These are phyloP conservation scores for Talaromyces marneffei DNA, from an alignment of 2,329 filamentous ascomycete genomes.

Conservation along the genomic window DNA sequence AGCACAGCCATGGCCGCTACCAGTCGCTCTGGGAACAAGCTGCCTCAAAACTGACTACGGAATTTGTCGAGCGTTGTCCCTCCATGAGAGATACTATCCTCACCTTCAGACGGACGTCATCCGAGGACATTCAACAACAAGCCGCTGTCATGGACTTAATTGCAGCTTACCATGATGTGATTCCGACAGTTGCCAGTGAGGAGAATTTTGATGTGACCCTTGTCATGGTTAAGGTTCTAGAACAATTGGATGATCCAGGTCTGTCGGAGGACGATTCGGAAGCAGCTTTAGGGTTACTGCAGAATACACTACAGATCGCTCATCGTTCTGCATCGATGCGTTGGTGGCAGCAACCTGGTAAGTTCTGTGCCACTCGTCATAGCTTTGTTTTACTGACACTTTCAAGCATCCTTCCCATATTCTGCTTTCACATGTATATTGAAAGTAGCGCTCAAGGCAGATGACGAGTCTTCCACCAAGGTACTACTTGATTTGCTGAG, in stretches of 20 bases:
- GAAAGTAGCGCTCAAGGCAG: slow-evolving; percentile 31
- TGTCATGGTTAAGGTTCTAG: slow-evolving; percentile 63
- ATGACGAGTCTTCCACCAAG: slow-evolving; percentile 27
- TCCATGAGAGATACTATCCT: slow-evolving; percentile 74
- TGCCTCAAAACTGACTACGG: slow-evolving; percentile 59
- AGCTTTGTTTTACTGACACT: slow-evolving; percentile 9
- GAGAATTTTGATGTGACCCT: slow-evolving; percentile 85
- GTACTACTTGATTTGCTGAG: slow-evolving; percentile 31
- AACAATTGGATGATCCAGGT: slow-evolving; percentile 49
- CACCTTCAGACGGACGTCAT: slow-evolving; percentile 63
- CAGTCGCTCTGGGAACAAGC: slow-evolving; percentile 64
- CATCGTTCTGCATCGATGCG: slow-evolving; percentile 75
- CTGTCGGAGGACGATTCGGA: slow-evolving; percentile 46
- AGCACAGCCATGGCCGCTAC: slow-evolving; percentile 39
- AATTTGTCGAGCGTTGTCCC: slow-evolving; percentile 74
- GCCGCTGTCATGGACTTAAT: slow-evolving; percentile 75
- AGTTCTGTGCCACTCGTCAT: slow-evolving; percentile 15
- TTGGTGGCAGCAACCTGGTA: slow-evolving; percentile 73
- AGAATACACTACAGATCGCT: slow-evolving; percentile 75
- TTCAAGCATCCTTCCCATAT: slow-evolving; percentile 34
- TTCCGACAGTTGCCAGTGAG: slow-evolving; percentile 71
- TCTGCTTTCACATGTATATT: slow-evolving; percentile 39
- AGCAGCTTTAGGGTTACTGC: slow-evolving; percentile 66
- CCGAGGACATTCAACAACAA: slow-evolving; percentile 66
- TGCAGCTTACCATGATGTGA: slow-evolving; percentile 74